A percentile compares a stretch with the other conserved stretches of the same genome.
Evolutionary conservation across 441 rosid genomes (phyloP).

Genomic region (Pelargonium myrrhifolium): DNA sequence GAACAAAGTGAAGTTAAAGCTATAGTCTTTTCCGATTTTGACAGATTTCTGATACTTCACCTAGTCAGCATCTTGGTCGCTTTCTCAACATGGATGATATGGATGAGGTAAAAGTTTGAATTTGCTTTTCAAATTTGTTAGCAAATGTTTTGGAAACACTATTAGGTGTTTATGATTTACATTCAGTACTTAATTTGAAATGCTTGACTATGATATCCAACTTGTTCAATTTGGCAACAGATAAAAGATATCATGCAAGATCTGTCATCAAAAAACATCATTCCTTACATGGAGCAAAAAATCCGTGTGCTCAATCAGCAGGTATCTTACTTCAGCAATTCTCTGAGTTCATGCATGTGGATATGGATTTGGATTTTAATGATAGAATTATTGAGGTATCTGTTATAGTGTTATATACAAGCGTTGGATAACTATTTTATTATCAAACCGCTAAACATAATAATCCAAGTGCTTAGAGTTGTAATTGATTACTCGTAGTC

Average conservation of each 20-base stretch:
- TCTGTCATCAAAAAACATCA: conserved; percentile 77
- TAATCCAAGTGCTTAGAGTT: background rate
- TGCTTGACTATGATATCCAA: conserved; percentile 14
- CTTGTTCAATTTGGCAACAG: conserved; percentile 41
- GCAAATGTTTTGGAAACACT: conserved; percentile 11
- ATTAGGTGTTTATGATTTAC: conserved; percentile 15
- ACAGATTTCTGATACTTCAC: conserved; percentile 59
- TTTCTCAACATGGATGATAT: conserved; percentile 69
- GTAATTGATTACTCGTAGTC: background rate
- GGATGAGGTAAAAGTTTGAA: conserved; percentile 48
- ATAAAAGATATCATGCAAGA: conserved; percentile 86
- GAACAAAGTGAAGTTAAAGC: conserved; percentile 17
- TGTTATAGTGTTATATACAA: background rate
- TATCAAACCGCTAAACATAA: background rate
- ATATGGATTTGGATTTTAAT: background rate
- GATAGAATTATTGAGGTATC: background rate
- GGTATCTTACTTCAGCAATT: conserved; percentile 34
- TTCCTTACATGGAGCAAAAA: conserved; percentile 98
- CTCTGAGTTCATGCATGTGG: conserved; percentile 14
- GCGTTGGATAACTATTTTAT: background rate
- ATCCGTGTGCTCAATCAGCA: conserved; percentile 87
- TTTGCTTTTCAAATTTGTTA: conserved; percentile 14
- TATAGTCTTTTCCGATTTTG: conserved; percentile 27
- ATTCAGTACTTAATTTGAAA: conserved; percentile 23
- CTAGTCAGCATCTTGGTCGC: conserved; percentile 53